These are phyloP conservation scores for Erythrobasidium hasegawianum DNA, from an alignment of 1,284 basidiomycete species.

Conservation along the genomic window DNA sequence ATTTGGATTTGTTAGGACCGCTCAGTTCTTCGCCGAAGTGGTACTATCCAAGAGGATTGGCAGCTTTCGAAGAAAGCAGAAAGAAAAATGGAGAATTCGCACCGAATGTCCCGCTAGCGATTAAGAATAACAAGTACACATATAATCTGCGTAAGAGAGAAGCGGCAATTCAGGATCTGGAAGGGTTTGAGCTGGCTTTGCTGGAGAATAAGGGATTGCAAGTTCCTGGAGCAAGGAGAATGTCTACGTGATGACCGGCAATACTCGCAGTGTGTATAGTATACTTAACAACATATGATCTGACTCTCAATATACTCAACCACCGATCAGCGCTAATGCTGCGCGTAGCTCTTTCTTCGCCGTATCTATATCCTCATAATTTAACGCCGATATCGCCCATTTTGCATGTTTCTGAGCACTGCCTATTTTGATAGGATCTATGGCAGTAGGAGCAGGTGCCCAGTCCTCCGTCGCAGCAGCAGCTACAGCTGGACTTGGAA, in stretches of 20 bases:
- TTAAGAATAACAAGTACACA: constrained; percentile 5
- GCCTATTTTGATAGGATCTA: constrained; percentile 63
- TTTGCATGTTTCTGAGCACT: constrained; percentile 82
- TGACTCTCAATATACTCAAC: constrained; percentile 41
- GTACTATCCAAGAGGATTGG: constrained; percentile 22
- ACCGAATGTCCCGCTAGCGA: constrained; percentile 17
- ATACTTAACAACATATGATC: neutral
- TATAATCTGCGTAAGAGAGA: constrained; percentile 22
- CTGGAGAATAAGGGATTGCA: constrained; percentile 29
- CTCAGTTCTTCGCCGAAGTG: constrained; percentile 10
- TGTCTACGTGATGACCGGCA: constrained; percentile 12
- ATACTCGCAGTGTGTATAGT: neutral
- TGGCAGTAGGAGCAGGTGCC: constrained; percentile 53
- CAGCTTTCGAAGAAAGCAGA: constrained; percentile 23
- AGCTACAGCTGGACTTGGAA: constrained; percentile 36
- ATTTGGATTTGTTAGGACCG: constrained; percentile 24
- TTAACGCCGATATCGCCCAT: constrained; percentile 83
- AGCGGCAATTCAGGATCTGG: constrained; percentile 14
- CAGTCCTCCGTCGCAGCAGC: constrained; percentile 67
- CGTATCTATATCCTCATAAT: constrained; percentile 83
- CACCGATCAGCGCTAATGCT: constrained; percentile 67
- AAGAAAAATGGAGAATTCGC: constrained; percentile 23
- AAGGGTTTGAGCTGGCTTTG: constrained; percentile 28
- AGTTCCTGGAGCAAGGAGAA: constrained; percentile 19
- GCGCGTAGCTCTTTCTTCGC: constrained; percentile 72